These are phyloP conservation scores for Erythrophleum ivorense DNA, from an alignment of 331 rosid genomes.

Conservation along the genomic window DNA sequence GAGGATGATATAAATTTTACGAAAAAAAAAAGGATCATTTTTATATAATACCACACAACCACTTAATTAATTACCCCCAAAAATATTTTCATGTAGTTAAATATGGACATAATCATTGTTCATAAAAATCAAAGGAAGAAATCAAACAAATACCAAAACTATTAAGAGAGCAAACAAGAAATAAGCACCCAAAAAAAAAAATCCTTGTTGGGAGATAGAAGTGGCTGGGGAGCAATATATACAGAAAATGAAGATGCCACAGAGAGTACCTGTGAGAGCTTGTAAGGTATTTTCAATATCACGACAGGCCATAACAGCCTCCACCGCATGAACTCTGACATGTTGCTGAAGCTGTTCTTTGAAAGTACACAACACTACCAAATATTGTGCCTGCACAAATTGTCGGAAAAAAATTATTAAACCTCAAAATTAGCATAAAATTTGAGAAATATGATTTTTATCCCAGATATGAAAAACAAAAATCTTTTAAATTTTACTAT, in stretches of 20 bases:
- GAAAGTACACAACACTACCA: slow-evolving; percentile 79
- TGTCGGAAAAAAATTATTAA: background rate
- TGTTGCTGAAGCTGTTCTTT: slow-evolving; percentile 99
- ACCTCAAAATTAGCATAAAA: background rate
- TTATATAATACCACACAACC: background rate
- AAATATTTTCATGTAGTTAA: background rate
- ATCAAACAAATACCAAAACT: background rate
- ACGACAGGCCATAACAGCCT: slow-evolving; percentile 99
- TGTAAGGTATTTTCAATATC: slow-evolving; percentile 94
- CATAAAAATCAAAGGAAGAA: background rate
- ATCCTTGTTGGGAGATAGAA: background rate
- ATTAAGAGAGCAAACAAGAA: background rate
- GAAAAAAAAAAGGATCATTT: background rate
- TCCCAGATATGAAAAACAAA: too few species aligned
- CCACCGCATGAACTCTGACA: slow-evolving; percentile 96
- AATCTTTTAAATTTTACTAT: too few species aligned
- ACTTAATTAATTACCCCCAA: background rate
- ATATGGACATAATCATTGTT: background rate
- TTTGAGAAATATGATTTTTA: background rate
- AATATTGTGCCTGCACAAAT: slow-evolving; percentile 74
- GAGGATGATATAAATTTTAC: background rate
- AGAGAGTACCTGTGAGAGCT: slow-evolving; percentile 77
- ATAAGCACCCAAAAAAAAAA: background rate
- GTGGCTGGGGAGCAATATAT: too few species aligned
- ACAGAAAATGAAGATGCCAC: background rate